Evolutionary conservation across 139 green algal genomes (phyloP), one percentile per base, ranked within the genome.

Genomic region (Dunaliella primolecta): DNA sequence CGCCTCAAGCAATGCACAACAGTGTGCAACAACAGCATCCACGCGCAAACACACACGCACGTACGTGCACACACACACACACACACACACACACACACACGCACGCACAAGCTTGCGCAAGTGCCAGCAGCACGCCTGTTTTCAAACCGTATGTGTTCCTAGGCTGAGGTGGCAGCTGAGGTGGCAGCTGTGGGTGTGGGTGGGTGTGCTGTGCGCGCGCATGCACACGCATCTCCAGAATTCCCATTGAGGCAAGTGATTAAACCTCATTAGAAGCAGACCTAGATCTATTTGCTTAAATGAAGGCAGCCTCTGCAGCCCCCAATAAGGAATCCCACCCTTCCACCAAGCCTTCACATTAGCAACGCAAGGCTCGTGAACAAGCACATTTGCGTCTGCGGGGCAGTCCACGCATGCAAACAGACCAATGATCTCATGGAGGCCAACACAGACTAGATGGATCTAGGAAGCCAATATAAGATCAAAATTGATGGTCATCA

Each of bases 61-160:
- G 31, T 21, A 35, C 34, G 21, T 27, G 46, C 29, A 55, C 29
- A 55, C 31, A 82, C 25, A 27, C 77, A 64, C 34, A 35, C 77
- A 46, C 34, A 31, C 34, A 55, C 77, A 46, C 34, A 31, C 33
- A 82, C 32, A 31, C 77, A 55, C 24, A 57, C 24, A 82, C 34
- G 30, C 34, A 82, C 34, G 77, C 33, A 82, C 32, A 33, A 46
- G 81, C 20, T 35, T 82, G 30, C 30, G 55, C 38, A 88, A 89
- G 64, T 90, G 78, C 87, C 92, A 92, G 32, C 91, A 88, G 81
- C 93, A 93, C 15, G 46, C 46, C 7, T 15, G 46, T 64, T 25
- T 15, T 25, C 15, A 15, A 64, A 64, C 7, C 46, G 7, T 25
- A 25, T 64, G 46, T n/a, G n/a, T n/a, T 64, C 46, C 46, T 15